These are phyloP conservation scores for Claviceps citrina DNA, from an alignment of 2,329 filamentous ascomycete genomes.

Conservation along the genomic window DNA sequence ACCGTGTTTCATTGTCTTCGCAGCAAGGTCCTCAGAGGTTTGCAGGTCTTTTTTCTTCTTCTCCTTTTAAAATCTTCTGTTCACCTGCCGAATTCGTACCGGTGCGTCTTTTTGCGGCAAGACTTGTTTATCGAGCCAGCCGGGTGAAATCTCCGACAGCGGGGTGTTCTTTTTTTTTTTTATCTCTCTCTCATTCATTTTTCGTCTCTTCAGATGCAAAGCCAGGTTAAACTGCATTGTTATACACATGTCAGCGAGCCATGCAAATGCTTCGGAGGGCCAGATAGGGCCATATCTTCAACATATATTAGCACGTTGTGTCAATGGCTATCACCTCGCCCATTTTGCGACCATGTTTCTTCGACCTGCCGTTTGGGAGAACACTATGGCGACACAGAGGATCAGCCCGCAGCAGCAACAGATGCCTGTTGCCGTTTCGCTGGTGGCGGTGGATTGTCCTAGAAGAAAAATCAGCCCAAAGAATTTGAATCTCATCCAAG, in stretches of 20 bases:
- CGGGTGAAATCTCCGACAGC: too few relatives aligned
- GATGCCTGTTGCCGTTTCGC: conserved; percentile 28
- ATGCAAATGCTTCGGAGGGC: background rate
- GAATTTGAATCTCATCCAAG: conserved; percentile 5
- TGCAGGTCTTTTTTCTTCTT: background rate
- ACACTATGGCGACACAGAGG: background rate
- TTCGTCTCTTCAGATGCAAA: conserved; percentile 1
- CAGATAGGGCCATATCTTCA: conserved; percentile 4
- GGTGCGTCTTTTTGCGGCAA: too few relatives aligned
- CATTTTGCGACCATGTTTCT: background rate
- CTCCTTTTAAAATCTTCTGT: background rate
- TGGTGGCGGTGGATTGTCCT: conserved; percentile 24
- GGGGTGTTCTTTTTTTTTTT: too few relatives aligned
- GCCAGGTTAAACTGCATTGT: conserved; percentile 3
- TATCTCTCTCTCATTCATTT: background rate
- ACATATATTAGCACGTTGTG: background rate
- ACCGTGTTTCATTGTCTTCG: too few relatives aligned
- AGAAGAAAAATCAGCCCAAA: conserved; percentile 13
- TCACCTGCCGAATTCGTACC: background rate
- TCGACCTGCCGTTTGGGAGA: background rate
- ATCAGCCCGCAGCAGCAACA: conserved; percentile 24
- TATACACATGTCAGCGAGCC: conserved; percentile 4
- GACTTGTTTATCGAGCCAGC: too few relatives aligned
- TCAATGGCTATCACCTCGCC: background rate
- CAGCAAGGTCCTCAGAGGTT: background rate